Base-by-base conservation (phyloP, 2,329 filamentous ascomycete species). In the Madurella fahalii region DNA sequence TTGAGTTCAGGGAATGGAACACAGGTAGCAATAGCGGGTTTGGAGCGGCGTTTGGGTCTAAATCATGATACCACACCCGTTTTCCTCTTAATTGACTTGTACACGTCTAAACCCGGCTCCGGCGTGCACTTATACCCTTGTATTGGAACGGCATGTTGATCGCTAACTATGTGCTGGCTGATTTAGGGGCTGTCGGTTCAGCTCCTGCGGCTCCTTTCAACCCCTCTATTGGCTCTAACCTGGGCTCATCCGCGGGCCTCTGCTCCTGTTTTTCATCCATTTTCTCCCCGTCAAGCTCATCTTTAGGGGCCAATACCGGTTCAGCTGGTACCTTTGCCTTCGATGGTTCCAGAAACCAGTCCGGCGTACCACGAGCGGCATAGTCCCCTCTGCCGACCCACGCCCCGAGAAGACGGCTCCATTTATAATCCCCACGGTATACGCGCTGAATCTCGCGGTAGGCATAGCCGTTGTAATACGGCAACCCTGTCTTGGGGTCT, bases 361-460 rank as follows among this genome's bases (percentile, higher is more conserved):
- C 84, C 0, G 91, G 93, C 20, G 96, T 92, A 7, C 91, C 92
- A 40, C 77, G 78, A 9, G 88, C 89, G 0, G 89, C 83, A 63
- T 71, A 74, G 67, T 74, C 76, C 60, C 75, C 78, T 61, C 78
- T 81, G 0, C 93, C 93, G 4, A 93, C 86, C 81, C 92, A 99
- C 15, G 86, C 89, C 5, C 89, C 91, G 31, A 95, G 71, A 62
- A 94, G 77, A 31, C 77, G 78, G 68, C 91, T 95, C 89, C 90
- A 99, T 54, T 82, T 82, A 69, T 91, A 92, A 43, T 89, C 84
- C 42, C 90, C 87, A 1, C 77, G 80, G 50, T 83, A 73, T 13
- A 95, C 78, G 52, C 86, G 83, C 64, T 89, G 86, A 44, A 97
- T 87, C 69, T 95, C 85, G 63, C 84, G 84, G 72, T 91, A 96